A percentile compares a stretch with the other conserved stretches of the same genome.
phyloP scores from a whole-genome alignment of 2,329 filamentous ascomycete species.

The Fusarium redolens region DNA sequence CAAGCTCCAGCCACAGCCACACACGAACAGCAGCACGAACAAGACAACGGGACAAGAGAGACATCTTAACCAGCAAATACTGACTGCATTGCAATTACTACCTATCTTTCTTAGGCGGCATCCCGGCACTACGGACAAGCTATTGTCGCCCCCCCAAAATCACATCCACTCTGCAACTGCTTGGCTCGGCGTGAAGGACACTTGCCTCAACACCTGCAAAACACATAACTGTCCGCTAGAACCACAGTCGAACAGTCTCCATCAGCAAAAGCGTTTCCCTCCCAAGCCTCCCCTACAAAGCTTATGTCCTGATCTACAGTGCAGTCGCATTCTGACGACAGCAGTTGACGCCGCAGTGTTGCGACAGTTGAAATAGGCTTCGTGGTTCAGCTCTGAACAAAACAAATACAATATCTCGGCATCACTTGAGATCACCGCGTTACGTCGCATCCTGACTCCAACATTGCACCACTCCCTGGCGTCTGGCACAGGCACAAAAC shows the following conservation, averaged over 20 bases:
- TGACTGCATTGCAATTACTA: neutral
- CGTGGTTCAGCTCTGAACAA: slow-evolving; percentile 17
- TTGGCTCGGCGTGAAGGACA: slow-evolving; percentile 21
- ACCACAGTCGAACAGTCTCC: neutral
- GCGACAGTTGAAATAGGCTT: neutral
- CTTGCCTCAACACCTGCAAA: slow-evolving; percentile 30
- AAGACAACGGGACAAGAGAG: slow-evolving; percentile 18
- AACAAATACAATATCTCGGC: slow-evolving; percentile 35
- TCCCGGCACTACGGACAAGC: slow-evolving; percentile 38
- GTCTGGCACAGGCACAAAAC: slow-evolving; percentile 35
- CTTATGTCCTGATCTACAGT: neutral
- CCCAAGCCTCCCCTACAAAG: neutral
- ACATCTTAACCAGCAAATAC: slow-evolving; percentile 23
- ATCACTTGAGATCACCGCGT: slow-evolving; percentile 34
- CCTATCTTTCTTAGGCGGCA: slow-evolving; percentile 16
- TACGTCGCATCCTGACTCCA: slow-evolving; percentile 25
- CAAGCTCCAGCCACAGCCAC: slow-evolving; percentile 25
- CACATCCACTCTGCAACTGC: slow-evolving; percentile 30
- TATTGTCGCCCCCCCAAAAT: slow-evolving; percentile 33
- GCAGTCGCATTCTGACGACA: neutral
- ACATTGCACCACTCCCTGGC: slow-evolving; percentile 35
- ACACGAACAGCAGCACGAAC: neutral
- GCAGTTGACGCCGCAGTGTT: neutral
- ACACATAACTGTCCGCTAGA: slow-evolving; percentile 31
- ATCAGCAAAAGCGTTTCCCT: slow-evolving; percentile 8